phyloP scores from a whole-genome alignment of 2,329 filamentous ascomycete species.

The Setomelanomma holmii region DNA sequence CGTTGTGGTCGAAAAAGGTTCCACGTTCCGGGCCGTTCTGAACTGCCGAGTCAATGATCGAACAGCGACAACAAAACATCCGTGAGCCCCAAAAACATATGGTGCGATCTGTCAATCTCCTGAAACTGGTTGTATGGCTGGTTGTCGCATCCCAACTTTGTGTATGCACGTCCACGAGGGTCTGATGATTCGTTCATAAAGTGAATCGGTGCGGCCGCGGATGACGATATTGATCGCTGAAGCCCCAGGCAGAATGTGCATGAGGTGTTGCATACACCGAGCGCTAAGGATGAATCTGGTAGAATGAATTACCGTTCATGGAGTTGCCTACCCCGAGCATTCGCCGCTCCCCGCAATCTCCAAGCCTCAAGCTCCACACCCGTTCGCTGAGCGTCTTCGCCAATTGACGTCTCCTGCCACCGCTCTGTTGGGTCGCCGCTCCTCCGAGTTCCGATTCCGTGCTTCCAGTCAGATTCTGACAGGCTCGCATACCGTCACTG shows the following conservation, averaged over 20 bases:
- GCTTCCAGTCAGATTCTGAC: background rate
- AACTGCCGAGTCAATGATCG: too few relatives aligned
- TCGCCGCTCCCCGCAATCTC: conserved; percentile 13
- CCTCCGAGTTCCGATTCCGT: conserved; percentile 21
- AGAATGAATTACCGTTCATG: conserved; percentile 11
- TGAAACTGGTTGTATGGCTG: too few relatives aligned
- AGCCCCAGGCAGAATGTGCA: background rate
- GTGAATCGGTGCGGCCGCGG: background rate
- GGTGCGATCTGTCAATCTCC: background rate
- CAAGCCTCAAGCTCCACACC: background rate
- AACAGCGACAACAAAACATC: too few relatives aligned
- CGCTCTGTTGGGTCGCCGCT: conserved; percentile 11
- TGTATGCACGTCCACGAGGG: too few relatives aligned
- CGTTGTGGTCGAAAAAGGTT: background rate
- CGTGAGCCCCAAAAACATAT: background rate
- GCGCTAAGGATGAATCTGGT: conserved; percentile 10
- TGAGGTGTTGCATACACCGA: conserved; percentile 1
- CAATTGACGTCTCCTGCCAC: conserved; percentile 7
- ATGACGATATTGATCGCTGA: conserved; percentile 1
- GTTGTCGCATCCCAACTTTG: too few relatives aligned
- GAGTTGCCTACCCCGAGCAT: conserved; percentile 17
- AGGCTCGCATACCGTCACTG: background rate
- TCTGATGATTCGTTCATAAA: background rate
- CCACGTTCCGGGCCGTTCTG: conserved; percentile 1
- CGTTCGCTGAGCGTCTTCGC: conserved; percentile 13